These are phyloP conservation scores for Silene latifolia DNA, from an alignment of 148 eudicot species.

Conservation along the genomic window DNA sequence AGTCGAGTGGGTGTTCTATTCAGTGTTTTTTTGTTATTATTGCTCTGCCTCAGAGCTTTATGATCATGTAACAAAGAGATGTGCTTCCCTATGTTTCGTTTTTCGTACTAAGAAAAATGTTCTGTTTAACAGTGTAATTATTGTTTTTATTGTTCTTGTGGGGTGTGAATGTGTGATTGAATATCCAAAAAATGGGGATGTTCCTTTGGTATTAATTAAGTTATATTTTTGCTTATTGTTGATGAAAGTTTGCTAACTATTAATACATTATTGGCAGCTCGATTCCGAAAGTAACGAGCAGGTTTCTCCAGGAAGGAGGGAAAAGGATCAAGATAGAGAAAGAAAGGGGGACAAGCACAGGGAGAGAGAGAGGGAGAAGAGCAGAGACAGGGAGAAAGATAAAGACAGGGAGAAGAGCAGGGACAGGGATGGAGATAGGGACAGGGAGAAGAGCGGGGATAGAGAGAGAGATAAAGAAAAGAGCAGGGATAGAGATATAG, in stretches of 20 bases:
- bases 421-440: slow-evolving; percentile 32
- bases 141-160: background rate
- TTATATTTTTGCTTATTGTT: background rate
- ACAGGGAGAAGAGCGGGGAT: slow-evolving; percentile 31
- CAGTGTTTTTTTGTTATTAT: too few species aligned
- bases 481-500: slow-evolving; percentile 35
- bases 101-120: too few species aligned
- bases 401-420: slow-evolving; percentile 34
- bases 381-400: slow-evolving; percentile 33
- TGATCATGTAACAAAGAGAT: too few species aligned
- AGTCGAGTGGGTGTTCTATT: too few species aligned
- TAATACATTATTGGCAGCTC: slow-evolving; percentile 34
- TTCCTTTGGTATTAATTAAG: background rate
- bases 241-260: background rate
- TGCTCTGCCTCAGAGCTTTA: too few species aligned
- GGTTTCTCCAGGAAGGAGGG: slow-evolving; percentile 57
- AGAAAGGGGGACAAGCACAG: slow-evolving; percentile 35
- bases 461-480: slow-evolving; percentile 30
- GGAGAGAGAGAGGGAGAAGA: slow-evolving; percentile 30
- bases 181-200: background rate
- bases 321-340: slow-evolving; percentile 32
- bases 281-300: slow-evolving; percentile 50
- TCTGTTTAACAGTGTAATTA: too few species aligned
- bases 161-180: background rate
- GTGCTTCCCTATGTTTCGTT: too few species aligned